Evolutionary conservation across 768 basidiomycete species (phyloP), one percentile per base, ranked within the genome.

Genomic region (Boletus barrowsii): DNA sequence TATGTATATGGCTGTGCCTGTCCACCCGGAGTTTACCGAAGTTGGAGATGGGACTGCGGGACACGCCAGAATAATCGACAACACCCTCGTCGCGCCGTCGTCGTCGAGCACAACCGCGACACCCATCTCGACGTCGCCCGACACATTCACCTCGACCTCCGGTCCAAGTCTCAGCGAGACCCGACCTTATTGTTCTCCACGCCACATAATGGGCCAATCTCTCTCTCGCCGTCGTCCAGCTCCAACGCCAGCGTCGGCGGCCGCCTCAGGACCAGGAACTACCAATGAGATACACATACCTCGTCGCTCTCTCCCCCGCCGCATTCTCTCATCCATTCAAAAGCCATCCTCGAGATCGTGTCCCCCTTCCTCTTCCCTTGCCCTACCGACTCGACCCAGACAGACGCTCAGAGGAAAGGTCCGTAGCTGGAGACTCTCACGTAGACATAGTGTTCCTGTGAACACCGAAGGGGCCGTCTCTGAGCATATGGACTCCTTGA

Each of bases 301-400:
- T 26, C 56, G 50, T 47, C 61, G 59, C 42, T 54, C 62, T 7
- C 62, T 76, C 4, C 70, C 75, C 5, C 73, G 60, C 43, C 75
- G 71, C 48, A 62, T 79, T 42, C 44, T 70, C 64, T 54, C 74
- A 54, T 57, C 62, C 60, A 37, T 71, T 64, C 60, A 72, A 18
- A 63, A 60, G 53, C 61, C 64, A 2, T 58, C 62, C 26, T 39
- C 64, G 53, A 48, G 56, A 60, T 53, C 62, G 47, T 61, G 58
- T 9, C 32, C 54, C 6, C 43, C 46, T 26, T 48, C 51, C 5
- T 57, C 55, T 33, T 52, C 49, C 60, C 58, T 51, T 43, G 14
- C 58, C 58, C 56, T 67, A 53, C 63, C 65, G 32, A 56, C 49
- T 35, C 59, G 45, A 51, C 36, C 65, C 44, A 56, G 58, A 61